phyloP scores from a whole-genome alignment of 495 filamentous ascomycete genomes.

The Aspergillus taichungensis region DNA sequence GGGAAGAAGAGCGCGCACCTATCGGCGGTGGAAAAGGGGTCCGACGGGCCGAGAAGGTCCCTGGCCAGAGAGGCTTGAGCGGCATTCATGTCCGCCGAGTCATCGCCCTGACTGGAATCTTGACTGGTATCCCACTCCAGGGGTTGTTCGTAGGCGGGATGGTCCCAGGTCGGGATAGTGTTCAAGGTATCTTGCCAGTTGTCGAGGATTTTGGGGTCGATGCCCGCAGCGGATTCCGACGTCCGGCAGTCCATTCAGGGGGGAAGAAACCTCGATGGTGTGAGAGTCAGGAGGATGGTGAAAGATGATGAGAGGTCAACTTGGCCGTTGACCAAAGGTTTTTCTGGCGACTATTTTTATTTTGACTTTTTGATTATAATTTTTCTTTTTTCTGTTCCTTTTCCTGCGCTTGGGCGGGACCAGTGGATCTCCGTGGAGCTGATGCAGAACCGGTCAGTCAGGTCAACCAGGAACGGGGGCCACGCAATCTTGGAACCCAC shows the following conservation, averaged over 20 bases:
- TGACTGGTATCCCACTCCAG: slow-evolving; percentile 39
- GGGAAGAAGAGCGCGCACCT: slow-evolving; percentile 17
- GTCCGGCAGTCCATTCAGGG: slow-evolving; percentile 42
- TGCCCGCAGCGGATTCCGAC: slow-evolving; percentile 35
- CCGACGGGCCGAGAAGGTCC: slow-evolving; percentile 17
- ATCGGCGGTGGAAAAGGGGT: slow-evolving; percentile 17
- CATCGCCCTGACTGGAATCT: slow-evolving; percentile 35
- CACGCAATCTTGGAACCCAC: no score
- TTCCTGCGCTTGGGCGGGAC: no score
- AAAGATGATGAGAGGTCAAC: no score
- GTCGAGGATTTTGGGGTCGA: slow-evolving; percentile 42
- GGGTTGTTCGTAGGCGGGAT: slow-evolving; percentile 30
- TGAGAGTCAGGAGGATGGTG: no score
- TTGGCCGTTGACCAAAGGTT: no score
- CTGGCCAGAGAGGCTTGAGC: slow-evolving; percentile 24
- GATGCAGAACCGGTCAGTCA: no score
- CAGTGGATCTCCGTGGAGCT: no score
- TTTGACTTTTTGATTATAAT: no score
- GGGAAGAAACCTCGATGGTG: neutral
- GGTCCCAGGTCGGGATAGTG: slow-evolving; percentile 34
- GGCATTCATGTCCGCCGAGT: slow-evolving; percentile 28
- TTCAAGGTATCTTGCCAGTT: slow-evolving; percentile 36
- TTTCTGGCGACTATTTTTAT: no score
- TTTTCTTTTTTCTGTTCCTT: no score
- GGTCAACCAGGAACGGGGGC: no score